phyloP scores from a whole-genome alignment of 1,139 yeast genomes.

The Geotrichum reessii region DNA sequence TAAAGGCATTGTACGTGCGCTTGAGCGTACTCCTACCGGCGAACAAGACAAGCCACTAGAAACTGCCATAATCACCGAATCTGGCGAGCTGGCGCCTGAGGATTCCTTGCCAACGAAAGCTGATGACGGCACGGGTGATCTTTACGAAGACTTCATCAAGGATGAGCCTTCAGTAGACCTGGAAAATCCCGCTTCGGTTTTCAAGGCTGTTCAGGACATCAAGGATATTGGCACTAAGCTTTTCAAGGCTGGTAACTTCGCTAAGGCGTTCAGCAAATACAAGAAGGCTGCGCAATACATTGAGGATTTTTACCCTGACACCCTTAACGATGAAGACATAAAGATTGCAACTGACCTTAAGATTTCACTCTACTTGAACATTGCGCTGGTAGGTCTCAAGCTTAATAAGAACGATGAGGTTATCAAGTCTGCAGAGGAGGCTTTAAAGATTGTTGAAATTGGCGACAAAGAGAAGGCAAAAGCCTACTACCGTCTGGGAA shows the following conservation, averaged over 20 bases:
- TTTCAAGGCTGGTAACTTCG: slow-evolving; percentile 48
- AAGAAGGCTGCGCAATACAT: slow-evolving; percentile 62
- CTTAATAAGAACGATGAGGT: slow-evolving; percentile 52
- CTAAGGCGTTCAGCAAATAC: slow-evolving; percentile 59
- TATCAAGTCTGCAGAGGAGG: slow-evolving; percentile 57
- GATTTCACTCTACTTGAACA: slow-evolving; percentile 60
- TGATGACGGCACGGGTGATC: slow-evolving; percentile 83
- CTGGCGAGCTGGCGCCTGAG: slow-evolving; percentile 70
- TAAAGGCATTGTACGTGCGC: slow-evolving; percentile 67
- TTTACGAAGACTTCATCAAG: slow-evolving; percentile 67
- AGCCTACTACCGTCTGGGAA: slow-evolving; percentile 82
- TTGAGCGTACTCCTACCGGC: slow-evolving; percentile 61
- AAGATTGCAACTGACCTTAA: slow-evolving; percentile 45
- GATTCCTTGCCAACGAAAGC: slow-evolving; percentile 32
- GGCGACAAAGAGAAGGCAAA: slow-evolving; percentile 71
- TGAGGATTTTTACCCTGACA: slow-evolving; percentile 62
- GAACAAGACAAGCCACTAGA: slow-evolving; percentile 55
- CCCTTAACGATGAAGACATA: slow-evolving; percentile 42
- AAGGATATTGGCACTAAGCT: slow-evolving; percentile 74
- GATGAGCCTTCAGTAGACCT: slow-evolving; percentile 67
- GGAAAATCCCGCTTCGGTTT: slow-evolving; percentile 55
- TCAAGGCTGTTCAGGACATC: slow-evolving; percentile 58
- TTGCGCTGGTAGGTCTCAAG: slow-evolving; percentile 70
- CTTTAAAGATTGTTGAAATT: slow-evolving; percentile 55
- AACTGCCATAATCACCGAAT: slow-evolving; percentile 66